These are phyloP conservation scores for Calonectria hawksworthii DNA, from an alignment of 2,329 filamentous ascomycete genomes.

Conservation along the genomic window DNA sequence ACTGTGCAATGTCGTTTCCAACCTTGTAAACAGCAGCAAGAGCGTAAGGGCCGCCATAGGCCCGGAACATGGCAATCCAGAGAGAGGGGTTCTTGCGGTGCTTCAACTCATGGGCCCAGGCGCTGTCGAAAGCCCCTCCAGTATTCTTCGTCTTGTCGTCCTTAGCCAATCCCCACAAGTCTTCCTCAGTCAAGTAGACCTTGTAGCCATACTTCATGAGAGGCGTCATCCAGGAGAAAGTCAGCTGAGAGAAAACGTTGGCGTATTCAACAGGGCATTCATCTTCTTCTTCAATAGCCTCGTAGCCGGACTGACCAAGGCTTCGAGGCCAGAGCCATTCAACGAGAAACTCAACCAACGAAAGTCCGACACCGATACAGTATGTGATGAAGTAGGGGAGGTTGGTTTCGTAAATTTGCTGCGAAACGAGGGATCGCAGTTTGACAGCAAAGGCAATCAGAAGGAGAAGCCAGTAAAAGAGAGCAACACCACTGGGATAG, in stretches of 20 bases:
- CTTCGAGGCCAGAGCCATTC: conserved; percentile 92
- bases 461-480: conserved; percentile 94
- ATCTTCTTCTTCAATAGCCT: conserved; percentile 70
- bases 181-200: conserved; percentile 91
- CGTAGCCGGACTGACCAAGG: conserved; percentile 64
- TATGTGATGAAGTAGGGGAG: conserved; percentile 85
- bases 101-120: conserved; percentile 84
- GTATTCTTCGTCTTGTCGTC: conserved; percentile 85
- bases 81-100: conserved; percentile 75
- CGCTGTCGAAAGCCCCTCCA: conserved; percentile 75
- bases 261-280: conserved; percentile 89
- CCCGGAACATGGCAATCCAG: conserved; percentile 87
- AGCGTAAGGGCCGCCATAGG: conserved; percentile 88
- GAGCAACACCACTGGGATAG: conserved; percentile 87
- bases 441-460: conserved; percentile 85
- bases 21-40: conserved; percentile 88
- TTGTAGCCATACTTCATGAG: conserved; percentile 97
- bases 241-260: conserved; percentile 91
- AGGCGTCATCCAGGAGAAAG: conserved; percentile 99
- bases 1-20: conserved; percentile 88
- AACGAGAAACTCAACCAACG: conserved; percentile 78
- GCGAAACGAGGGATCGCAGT: conserved; percentile 86
- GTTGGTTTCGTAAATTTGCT: conserved; percentile 76
- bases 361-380: conserved; percentile 78
- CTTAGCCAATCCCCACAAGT: conserved; percentile 91